Percentiles rank a stretch among this genome's conserved stretches.
phyloP scores from a whole-genome alignment of 2,329 filamentous ascomycete genomes.

The Neofusicoccum ribis region DNA sequence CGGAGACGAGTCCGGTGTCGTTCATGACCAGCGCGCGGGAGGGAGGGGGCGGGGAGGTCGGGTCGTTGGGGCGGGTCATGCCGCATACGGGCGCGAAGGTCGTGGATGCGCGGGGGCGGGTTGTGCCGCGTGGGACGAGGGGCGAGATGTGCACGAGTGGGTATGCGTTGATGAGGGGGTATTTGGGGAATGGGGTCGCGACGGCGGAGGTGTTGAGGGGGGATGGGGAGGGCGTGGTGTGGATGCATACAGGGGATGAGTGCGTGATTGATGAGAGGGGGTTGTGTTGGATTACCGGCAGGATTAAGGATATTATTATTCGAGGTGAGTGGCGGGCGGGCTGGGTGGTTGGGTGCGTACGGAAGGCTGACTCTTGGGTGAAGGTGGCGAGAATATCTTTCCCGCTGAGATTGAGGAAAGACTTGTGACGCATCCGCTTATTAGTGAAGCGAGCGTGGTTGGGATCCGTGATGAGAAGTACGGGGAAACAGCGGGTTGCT shows the following conservation, averaged over 20 bases:
- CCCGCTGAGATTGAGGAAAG: conserved; percentile 91
- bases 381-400: conserved; percentile 87
- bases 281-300: conserved; percentile 83
- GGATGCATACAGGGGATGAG: conserved; percentile 94
- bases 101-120: conserved; percentile 67
- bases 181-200: conserved; percentile 70
- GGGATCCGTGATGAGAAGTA: conserved; percentile 79
- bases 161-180: conserved; percentile 88
- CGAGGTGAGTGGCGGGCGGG: conserved; percentile 52
- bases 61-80: conserved; percentile 74
- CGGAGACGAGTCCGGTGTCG: conserved; percentile 74
- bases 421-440: conserved; percentile 68
- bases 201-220: conserved; percentile 69
- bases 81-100: conserved; percentile 80
- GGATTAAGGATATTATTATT: conserved; percentile 95
- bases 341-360: neutral
- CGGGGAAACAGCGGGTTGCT: conserved; percentile 69
- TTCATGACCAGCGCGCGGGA: conserved; percentile 74
- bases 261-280: conserved; percentile 79
- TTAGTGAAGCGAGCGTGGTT: conserved; percentile 78
- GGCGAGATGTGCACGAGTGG: conserved; percentile 84
- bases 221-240: conserved; percentile 60
- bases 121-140: conserved; percentile 64
- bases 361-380: conserved; percentile 23
- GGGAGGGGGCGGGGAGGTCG: conserved; percentile 73